phyloP scores from a whole-genome alignment of 1,284 basidiomycete genomes.

The Fomitopsis pinicola region DNA sequence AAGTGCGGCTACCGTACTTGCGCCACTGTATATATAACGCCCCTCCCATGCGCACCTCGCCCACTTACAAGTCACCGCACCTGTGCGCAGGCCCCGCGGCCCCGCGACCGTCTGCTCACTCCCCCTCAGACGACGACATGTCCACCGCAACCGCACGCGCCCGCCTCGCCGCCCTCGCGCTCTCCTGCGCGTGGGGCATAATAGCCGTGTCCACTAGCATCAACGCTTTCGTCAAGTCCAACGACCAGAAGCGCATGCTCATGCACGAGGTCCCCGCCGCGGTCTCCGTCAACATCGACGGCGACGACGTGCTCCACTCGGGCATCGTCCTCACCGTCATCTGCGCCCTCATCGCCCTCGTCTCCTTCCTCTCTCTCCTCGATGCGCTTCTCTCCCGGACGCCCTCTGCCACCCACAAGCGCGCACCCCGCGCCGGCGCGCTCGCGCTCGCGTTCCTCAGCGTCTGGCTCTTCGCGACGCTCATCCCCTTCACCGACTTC shows the following conservation, averaged over 20 bases:
- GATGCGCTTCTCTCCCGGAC: constrained; percentile 28
- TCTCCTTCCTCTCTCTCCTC: constrained; percentile 31
- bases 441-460: constrained; percentile 44
- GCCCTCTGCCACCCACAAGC: too few species aligned
- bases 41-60: too few species aligned
- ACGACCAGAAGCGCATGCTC: constrained; percentile 26
- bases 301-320: constrained; percentile 37
- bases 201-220: constrained; percentile 32
- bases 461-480: constrained; percentile 47
- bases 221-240: constrained; percentile 38
- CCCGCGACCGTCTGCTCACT: too few species aligned
- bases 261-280: constrained; percentile 21
- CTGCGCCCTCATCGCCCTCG: constrained; percentile 37
- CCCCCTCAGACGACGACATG: too few species aligned
- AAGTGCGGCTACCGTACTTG: too few species aligned
- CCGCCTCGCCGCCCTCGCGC: constrained; percentile 31
- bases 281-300: constrained; percentile 29
- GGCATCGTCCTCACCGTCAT: constrained; percentile 44
- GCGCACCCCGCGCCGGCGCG: constrained; percentile 25
- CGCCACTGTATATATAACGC: too few species aligned
- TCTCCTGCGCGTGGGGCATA: constrained; percentile 33
- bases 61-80: too few species aligned
- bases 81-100: too few species aligned
- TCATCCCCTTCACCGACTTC: constrained; percentile 49
- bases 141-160: constrained; percentile 12